Evolutionary conservation across 2,329 filamentous ascomycete genomes (phyloP).

Genomic region (Trichoderma sp.): DNA sequence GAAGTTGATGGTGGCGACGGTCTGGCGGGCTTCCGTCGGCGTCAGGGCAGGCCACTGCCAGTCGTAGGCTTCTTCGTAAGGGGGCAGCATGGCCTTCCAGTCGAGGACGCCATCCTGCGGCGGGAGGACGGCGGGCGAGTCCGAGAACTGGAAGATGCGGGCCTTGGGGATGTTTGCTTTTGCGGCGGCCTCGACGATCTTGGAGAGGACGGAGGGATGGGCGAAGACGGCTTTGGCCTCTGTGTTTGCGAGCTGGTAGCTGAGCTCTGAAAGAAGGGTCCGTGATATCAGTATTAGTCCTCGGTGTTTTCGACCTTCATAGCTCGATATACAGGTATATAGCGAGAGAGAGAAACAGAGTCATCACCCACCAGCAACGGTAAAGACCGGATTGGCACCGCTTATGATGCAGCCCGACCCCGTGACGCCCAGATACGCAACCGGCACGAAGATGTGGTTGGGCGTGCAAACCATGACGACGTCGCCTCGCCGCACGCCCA

Average conservation of each 20-base stretch:
- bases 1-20: slow-evolving; percentile 52
- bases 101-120: slow-evolving; percentile 42
- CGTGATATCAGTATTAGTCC: too few species aligned
- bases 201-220: slow-evolving; percentile 50
- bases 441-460: slow-evolving; percentile 59
- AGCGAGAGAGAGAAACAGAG: not conserved
- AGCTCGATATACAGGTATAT: too few species aligned
- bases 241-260: slow-evolving; percentile 55
- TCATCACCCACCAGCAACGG: slow-evolving; percentile 45
- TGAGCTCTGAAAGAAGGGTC: slow-evolving; percentile 45
- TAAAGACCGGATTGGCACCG: slow-evolving; percentile 57
- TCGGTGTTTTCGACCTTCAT: too few species aligned
- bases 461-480: slow-evolving; percentile 57
- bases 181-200: slow-evolving; percentile 47
- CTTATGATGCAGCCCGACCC: slow-evolving; percentile 57
- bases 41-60: slow-evolving; percentile 49
- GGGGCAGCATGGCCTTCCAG: slow-evolving; percentile 47
- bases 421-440: slow-evolving; percentile 56
- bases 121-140: slow-evolving; percentile 34
- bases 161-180: slow-evolving; percentile 45
- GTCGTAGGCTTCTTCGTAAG: slow-evolving; percentile 36
- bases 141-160: slow-evolving; percentile 54
- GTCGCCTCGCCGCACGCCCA: slow-evolving; percentile 52
- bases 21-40: slow-evolving; percentile 40
- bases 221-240: slow-evolving; percentile 53